phyloP scores from a whole-genome alignment of 2,329 filamentous ascomycete genomes.

The Passalora sequoiae region DNA sequence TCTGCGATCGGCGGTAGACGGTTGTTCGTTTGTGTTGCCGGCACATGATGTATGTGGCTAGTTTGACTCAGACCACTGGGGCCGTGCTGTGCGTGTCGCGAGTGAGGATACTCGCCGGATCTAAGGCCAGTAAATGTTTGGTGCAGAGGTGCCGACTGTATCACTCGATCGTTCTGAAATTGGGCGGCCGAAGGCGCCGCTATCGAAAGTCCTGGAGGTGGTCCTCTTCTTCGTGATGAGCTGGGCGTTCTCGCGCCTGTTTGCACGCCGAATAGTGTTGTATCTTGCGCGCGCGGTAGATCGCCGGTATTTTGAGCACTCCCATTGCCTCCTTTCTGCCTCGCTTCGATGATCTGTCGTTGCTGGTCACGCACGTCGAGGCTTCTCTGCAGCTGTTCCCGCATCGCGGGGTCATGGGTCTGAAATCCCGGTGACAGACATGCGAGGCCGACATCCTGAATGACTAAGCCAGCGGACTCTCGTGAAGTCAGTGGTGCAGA shows the following conservation, averaged over 20 bases:
- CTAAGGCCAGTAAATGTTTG: constrained; percentile 93
- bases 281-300: constrained; percentile 33
- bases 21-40: constrained; percentile 83
- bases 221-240: constrained; percentile 66
- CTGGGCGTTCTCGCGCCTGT: constrained; percentile 61
- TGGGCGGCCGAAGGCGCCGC: constrained; percentile 88
- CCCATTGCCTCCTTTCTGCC: constrained; percentile 77
- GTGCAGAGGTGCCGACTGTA: constrained; percentile 90
- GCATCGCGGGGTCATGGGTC: constrained; percentile 93
- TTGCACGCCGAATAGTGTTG: constrained; percentile 40
- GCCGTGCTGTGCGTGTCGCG: constrained; percentile 59
- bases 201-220: constrained; percentile 85
- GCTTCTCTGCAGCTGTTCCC: constrained; percentile 90
- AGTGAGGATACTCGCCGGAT: constrained; percentile 49
- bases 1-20: constrained; percentile 89
- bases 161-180: constrained; percentile 89
- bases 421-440: constrained; percentile 94
- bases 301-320: constrained; percentile 30
- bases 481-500: constrained; percentile 68
- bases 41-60: constrained; percentile 85
- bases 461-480: constrained; percentile 65
- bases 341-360: constrained; percentile 86
- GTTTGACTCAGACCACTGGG: constrained; percentile 76
- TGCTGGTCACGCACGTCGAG: constrained; percentile 91
- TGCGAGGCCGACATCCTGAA: constrained; percentile 88